A percentile compares a stretch with the other conserved stretches of the same genome.
phyloP scores from a whole-genome alignment of 2,329 filamentous ascomycete genomes.

The Verticillium klebahnii region DNA sequence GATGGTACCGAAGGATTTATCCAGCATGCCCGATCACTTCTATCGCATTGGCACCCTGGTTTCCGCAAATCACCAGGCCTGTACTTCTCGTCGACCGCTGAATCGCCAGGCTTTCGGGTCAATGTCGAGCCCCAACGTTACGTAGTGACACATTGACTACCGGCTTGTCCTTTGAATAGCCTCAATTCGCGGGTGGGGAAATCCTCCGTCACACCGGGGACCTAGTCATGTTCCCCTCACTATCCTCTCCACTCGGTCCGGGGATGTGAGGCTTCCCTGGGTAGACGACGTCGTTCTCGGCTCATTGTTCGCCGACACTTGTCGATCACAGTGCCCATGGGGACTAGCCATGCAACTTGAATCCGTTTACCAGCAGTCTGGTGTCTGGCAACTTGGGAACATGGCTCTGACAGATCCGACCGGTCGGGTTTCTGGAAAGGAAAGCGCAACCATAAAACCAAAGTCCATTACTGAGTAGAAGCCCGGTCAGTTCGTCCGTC shows the following conservation, averaged over 20 bases:
- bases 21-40: not conserved
- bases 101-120: not conserved
- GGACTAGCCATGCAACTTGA: not conserved
- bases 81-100: not conserved
- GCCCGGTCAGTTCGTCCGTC: not conserved
- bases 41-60: not conserved
- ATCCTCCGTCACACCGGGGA: slow-evolving; percentile 1
- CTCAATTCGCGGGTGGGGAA: slow-evolving; percentile 11
- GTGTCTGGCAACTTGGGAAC: not conserved
- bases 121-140: not conserved
- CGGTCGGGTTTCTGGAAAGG: not conserved
- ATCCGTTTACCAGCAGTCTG: not conserved
- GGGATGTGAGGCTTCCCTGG: not conserved
- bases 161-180: slow-evolving; percentile 8
- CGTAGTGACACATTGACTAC: not conserved
- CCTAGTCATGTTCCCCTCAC: slow-evolving; percentile 6
- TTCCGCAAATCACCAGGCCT: not conserved
- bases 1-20: not conserved
- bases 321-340: not conserved
- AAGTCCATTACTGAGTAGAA: not conserved
- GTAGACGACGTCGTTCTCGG: slow-evolving; percentile 2
- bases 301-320: slow-evolving; percentile 3
- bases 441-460: not conserved
- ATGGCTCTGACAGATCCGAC: not conserved
- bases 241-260: not conserved